Conservation (phyloP, 257 asterid genomes). For the Penstemon newberryi region DNA sequence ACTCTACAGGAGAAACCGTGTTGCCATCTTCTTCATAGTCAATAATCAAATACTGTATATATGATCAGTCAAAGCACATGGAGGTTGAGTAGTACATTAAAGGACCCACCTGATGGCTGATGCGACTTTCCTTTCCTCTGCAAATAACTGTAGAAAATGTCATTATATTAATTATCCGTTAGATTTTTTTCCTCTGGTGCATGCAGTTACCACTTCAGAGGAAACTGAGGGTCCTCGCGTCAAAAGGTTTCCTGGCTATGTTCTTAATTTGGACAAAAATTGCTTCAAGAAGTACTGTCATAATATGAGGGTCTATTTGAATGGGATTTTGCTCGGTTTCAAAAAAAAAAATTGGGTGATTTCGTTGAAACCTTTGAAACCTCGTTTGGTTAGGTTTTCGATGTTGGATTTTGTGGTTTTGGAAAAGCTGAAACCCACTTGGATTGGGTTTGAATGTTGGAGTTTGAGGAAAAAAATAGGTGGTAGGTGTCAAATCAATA, state of each 20-base stretch:
- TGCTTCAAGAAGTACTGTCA: background rate
- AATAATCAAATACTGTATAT: no score
- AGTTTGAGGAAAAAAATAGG: no score
- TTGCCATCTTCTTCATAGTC: no score
- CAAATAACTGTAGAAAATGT: slow-evolving; percentile 9
- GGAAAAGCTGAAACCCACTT: no score
- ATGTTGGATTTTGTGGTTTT: no score
- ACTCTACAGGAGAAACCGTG: no score
- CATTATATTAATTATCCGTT: slow-evolving; percentile 12
- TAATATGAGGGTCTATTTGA: background rate
- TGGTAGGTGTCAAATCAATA: no score
- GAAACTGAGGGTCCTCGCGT: slow-evolving; percentile 14
- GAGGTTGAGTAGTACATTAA: background rate
- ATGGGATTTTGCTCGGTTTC: no score
- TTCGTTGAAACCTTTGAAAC: no score
- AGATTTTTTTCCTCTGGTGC: slow-evolving; percentile 3
- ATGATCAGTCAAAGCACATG: background rate
- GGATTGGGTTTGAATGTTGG: no score
- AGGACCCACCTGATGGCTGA: slow-evolving; percentile 22
- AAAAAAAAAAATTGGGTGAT: no score
- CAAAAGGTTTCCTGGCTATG: slow-evolving; percentile 13
- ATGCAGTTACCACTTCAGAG: slow-evolving; percentile 26
- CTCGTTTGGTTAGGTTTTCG: no score
- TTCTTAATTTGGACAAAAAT: slow-evolving; percentile 21
- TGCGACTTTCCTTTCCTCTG: slow-evolving; percentile 3